Evolutionary conservation across 2,329 filamentous ascomycete genomes (phyloP).

Genomic region (Cytospora mali): DNA sequence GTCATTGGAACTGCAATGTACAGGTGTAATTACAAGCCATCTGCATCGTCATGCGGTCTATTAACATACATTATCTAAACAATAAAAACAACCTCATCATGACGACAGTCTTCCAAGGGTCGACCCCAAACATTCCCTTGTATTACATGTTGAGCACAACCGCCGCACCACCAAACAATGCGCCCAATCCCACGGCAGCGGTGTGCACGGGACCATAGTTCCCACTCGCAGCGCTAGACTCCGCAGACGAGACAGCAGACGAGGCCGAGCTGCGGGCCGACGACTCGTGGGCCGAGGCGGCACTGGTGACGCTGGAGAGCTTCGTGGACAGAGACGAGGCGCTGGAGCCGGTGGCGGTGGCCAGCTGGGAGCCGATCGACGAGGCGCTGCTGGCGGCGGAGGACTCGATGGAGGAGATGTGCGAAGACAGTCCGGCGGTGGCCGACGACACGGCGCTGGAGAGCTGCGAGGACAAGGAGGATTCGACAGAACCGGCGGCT

Average conservation of each 20-base stretch:
- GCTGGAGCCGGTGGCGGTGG: conserved; percentile 34
- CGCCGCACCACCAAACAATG: conserved; percentile 51
- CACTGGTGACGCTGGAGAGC: conserved; percentile 22
- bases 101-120: too few species aligned
- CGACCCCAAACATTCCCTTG: too few species aligned
- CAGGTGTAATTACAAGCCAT: too few species aligned
- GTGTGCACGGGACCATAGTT: conserved; percentile 41
- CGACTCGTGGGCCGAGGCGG: conserved; percentile 23
- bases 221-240: conserved; percentile 29
- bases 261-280: conserved; percentile 25
- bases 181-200: conserved; percentile 48
- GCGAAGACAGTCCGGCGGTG: conserved; percentile 21
- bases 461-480: conserved; percentile 32
- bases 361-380: conserved; percentile 35
- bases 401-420: conserved; percentile 33
- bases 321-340: conserved; percentile 20
- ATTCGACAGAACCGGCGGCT: conserved; percentile 1
- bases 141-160: conserved; percentile 49
- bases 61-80: too few species aligned
- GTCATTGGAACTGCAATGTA: too few species aligned
- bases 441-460: conserved; percentile 27
- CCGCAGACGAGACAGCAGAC: too few species aligned
- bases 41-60: too few species aligned
- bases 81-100: too few species aligned
- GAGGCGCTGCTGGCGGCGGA: conserved; percentile 23